Base-by-base conservation (phyloP, 192 early-diverging fungal species). In the Rhizoclosmatium sp. region DNA sequence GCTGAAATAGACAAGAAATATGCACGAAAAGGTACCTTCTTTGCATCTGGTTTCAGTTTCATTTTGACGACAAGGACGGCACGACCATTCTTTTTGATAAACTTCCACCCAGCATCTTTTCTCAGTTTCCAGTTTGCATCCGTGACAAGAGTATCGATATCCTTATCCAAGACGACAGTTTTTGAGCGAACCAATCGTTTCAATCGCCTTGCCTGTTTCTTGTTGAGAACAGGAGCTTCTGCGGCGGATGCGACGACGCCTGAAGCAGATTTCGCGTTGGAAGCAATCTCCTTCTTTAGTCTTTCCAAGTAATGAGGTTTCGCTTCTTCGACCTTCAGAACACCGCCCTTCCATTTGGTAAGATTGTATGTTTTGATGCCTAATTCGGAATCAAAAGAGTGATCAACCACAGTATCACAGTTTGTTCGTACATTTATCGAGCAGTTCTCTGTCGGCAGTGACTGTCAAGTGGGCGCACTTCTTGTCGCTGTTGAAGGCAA, bases 101-200 rank as follows among this genome's bases (percentile, higher is more conserved):
- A 42, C 48, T 75, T 75, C 72, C 72, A 75, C 7, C 72, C 72
- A 16, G 39, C 12, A 21, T 59, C 58, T 12, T 64, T 64, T 14
- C 72, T 5, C 46, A 31, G 4, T 4, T 44, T 23, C 72, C 72
- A 75, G n/a, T 60, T 62, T 5, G 16, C 44, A 12, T 75, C 72
- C 3, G 72, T 61, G 10, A 75, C 72, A 14, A 59, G 72, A 45
- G 21, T 23, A n/a, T 21, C 40, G 39, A 75, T 64, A 44, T 64
- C 45, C 59, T 40, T 40, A 39, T 75, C 72, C 7, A 45, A 3
- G 7, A 44, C 16, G 21, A 75, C 59, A 19, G 7, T 23, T n/a
- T 7, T 7, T n/a, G 72, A 60, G 7, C 72, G 72, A 59, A 62
- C 46, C 9, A 75, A 42, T 44, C 72, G 58, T 40, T 75, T 75